Percentiles rank a stretch among this genome's conserved stretches.
Evolutionary conservation across 2,329 filamentous ascomycete genomes (phyloP).

Genomic region (Pseudovirgaria hyperparasitica): DNA sequence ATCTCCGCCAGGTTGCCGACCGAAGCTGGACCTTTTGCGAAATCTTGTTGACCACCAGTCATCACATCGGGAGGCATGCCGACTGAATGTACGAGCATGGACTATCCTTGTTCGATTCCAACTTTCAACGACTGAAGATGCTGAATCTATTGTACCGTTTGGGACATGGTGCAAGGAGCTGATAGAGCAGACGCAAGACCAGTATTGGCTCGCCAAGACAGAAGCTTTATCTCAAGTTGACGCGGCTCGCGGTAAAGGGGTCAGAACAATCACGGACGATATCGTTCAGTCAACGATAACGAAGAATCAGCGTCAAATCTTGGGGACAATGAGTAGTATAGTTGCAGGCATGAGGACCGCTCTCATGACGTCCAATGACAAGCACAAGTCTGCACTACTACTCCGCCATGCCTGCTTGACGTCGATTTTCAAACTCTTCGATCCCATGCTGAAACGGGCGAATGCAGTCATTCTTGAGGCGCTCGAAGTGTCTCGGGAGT

Average conservation of each 20-base stretch:
- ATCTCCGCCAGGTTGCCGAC: constrained; percentile 40
- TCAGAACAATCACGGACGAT: constrained; percentile 29
- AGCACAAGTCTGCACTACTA: constrained; percentile 30
- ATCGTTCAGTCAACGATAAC: constrained; percentile 39
- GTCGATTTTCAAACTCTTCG: constrained; percentile 39
- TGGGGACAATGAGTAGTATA: constrained; percentile 40
- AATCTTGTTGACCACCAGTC: constrained; percentile 42
- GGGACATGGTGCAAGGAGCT: constrained; percentile 44
- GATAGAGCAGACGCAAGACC: constrained; percentile 36
- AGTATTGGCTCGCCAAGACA: constrained; percentile 42
- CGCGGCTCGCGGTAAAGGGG: constrained; percentile 20
- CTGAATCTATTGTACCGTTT: constrained; percentile 33
- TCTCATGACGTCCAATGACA: constrained; percentile 27
- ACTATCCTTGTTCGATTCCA: constrained; percentile 44
- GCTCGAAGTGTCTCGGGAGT: constrained; percentile 34
- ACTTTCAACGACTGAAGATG: constrained; percentile 37
- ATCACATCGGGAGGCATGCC: constrained; percentile 48
- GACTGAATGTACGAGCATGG: constrained; percentile 46
- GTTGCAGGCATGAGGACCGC: constrained; percentile 38
- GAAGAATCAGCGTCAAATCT: constrained; percentile 45
- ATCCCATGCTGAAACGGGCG: constrained; percentile 31
- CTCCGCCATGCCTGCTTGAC: constrained; percentile 31
- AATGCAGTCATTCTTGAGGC: constrained; percentile 35
- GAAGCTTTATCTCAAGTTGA: constrained; percentile 44
- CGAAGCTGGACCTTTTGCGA: constrained; percentile 37